Base-by-base conservation (phyloP, 495 filamentous ascomycete genomes). In the Sabuloglossum arenarium region DNA sequence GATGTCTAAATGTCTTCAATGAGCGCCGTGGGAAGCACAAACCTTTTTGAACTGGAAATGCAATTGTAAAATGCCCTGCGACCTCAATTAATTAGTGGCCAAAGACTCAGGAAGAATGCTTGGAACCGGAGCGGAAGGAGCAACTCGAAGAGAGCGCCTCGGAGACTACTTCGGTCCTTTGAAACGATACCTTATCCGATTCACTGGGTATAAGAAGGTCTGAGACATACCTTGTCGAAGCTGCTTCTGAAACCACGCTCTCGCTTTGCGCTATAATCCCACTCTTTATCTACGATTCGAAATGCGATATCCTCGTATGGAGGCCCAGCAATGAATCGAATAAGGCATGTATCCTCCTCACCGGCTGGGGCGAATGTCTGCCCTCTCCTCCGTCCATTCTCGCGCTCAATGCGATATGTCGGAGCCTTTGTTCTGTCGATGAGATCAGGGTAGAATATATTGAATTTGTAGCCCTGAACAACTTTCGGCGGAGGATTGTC, bases 381-480 rank as follows among this genome's bases (percentile, higher is more conserved):
- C 19, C 91, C 91, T 47, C 85, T 74, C 66, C 86, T 85, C 53
- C 91, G 75, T 37, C 91, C 91, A 60, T 86, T 75, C 64, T 97
- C 91, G 23, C 91, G 80, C 62, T 96, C 86, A 60, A 99, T 96
- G 58, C 84, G 80, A 68, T 91, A 99, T 0, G 89, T 96, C 1
- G 91, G 91, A 6, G 91, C 89, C 67, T 88, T 94, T 10, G 79
- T 75, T 68, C 91, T 95, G 66, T 97, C 88, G 59, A 97, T 94
- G n/a, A 98, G 77, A 61, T 98, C 91, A 1, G 91, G 93, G 60
- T 99, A 99, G 69, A 99, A 97, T 46, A 99, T 93, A 68, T 97
- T 99, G 74, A 99, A 99, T 61, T 94, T 94, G 70, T 97, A 99
- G 31, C 91, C 91, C 68, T 98, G 91, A 47, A 98, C 91, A 23